Evolutionary conservation across 345 rosid species (phyloP).

Genomic region (Clarkia xantiana): DNA sequence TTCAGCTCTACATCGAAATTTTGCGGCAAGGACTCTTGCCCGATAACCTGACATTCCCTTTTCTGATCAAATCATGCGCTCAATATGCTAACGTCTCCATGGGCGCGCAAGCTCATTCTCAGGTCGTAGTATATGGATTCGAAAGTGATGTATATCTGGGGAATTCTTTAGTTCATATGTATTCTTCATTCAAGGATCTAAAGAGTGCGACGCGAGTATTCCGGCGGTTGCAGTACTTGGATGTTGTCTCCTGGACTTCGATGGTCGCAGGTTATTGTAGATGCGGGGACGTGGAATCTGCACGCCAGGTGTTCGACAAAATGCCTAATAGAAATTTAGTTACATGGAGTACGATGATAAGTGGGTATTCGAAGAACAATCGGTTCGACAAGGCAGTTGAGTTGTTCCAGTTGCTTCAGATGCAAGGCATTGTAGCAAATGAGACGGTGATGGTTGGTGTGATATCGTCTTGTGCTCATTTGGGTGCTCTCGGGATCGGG

Average conservation of each 20-base stretch:
- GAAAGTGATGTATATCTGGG: slow-evolving; percentile 39
- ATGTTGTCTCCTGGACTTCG: slow-evolving; percentile 69
- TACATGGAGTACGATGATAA: slow-evolving; percentile 67
- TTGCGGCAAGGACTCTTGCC: slow-evolving; percentile 23
- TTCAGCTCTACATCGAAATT: slow-evolving; percentile 30
- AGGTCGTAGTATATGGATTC: slow-evolving; percentile 35
- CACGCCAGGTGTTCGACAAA: slow-evolving; percentile 51
- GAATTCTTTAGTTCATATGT: slow-evolving; percentile 61
- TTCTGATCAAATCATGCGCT: slow-evolving; percentile 37
- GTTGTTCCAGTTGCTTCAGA: slow-evolving; percentile 33
- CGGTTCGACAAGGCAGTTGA: slow-evolving; percentile 35
- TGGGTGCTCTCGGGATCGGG: slow-evolving; percentile 49
- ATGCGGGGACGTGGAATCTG: slow-evolving; percentile 30
- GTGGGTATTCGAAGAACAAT: slow-evolving; percentile 37
- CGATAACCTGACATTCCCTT: slow-evolving; percentile 63
- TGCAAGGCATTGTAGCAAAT: slow-evolving; percentile 35
- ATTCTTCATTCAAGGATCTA: slow-evolving; percentile 32
- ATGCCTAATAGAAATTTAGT: slow-evolving; percentile 64
- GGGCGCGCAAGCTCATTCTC: slow-evolving; percentile 54
- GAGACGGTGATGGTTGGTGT: slow-evolving; percentile 64
- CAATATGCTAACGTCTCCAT: slow-evolving; percentile 19
- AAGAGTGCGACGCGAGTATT: slow-evolving; percentile 33
- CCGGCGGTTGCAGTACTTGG: slow-evolving; percentile 15
- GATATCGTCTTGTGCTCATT: slow-evolving; percentile 53
- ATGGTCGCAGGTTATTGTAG: slow-evolving; percentile 38